These are phyloP conservation scores for Fonsecaea pugnacius DNA, from an alignment of 2,329 filamentous ascomycete genomes.

Conservation along the genomic window DNA sequence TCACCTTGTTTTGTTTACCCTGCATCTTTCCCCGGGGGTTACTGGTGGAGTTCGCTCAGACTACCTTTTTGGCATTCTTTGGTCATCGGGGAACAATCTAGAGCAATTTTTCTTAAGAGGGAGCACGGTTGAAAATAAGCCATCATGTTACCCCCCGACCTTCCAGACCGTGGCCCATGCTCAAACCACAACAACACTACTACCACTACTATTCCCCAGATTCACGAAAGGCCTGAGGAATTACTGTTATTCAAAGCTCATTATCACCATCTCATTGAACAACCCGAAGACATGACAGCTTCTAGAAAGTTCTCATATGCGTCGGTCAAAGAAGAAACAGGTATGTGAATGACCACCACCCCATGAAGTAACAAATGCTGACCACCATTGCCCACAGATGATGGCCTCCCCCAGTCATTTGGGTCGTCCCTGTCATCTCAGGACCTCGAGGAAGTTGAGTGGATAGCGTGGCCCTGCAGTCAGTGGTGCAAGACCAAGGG, in stretches of 20 bases:
- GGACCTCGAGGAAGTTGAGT: constrained; percentile 35
- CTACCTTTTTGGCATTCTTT: constrained; percentile 9
- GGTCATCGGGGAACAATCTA: constrained; percentile 13
- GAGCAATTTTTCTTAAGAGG: constrained; percentile 9
- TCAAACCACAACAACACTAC: constrained; percentile 1
- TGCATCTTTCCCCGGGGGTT: constrained; percentile 21
- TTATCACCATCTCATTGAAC: constrained; percentile 24
- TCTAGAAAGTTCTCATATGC: constrained; percentile 38
- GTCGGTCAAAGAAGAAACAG: constrained; percentile 37
- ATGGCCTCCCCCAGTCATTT: constrained; percentile 37
- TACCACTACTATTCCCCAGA: background rate
- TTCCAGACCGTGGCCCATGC: constrained; percentile 11
- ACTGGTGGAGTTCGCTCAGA: constrained; percentile 26
- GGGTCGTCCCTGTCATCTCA: constrained; percentile 34
- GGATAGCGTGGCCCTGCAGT: constrained; percentile 37
- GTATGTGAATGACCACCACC: constrained; percentile 22
- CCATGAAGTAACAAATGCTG: background rate
- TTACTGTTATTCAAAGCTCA: background rate
- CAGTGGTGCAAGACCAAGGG: constrained; percentile 36
- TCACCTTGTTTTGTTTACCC: constrained; percentile 9
- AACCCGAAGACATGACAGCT: constrained; percentile 31
- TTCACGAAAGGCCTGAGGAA: constrained; percentile 8
- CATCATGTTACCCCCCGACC: constrained; percentile 11
- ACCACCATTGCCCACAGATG: constrained; percentile 21
- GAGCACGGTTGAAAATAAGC: background rate